These are phyloP conservation scores for Tetrapyrgos nigripes DNA, from an alignment of 1,284 basidiomycete genomes.

Conservation along the genomic window DNA sequence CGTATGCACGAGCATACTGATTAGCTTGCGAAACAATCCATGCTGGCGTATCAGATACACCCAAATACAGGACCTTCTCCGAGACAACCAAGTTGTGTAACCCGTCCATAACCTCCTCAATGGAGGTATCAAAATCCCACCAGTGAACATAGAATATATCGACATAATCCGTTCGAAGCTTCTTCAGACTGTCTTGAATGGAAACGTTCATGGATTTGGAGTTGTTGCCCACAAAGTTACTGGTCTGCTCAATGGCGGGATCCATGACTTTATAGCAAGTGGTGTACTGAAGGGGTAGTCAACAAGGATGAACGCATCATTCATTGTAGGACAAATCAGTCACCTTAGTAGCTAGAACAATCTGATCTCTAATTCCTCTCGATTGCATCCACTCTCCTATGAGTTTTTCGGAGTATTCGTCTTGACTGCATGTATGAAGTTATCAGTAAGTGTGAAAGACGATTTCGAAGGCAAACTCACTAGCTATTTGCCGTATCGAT, in stretches of 20 bases:
- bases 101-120: too few species aligned
- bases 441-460: neutral
- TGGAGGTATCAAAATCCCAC: too few species aligned
- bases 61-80: slow-evolving; percentile 51
- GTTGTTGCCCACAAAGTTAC: slow-evolving; percentile 42
- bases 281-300: too few species aligned
- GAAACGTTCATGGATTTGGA: slow-evolving; percentile 36
- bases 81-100: slow-evolving; percentile 46
- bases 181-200: slow-evolving; percentile 43
- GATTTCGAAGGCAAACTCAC: slow-evolving; percentile 23
- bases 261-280: slow-evolving; percentile 30
- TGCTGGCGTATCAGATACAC: slow-evolving; percentile 48
- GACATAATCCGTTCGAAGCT: slow-evolving; percentile 32
- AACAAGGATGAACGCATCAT: too few species aligned
- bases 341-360: slow-evolving; percentile 50
- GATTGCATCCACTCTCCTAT: slow-evolving; percentile 33
- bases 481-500: slow-evolving; percentile 49
- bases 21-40: slow-evolving; percentile 47
- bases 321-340: slow-evolving; percentile 34
- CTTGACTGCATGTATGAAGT: slow-evolving; percentile 32
- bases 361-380: slow-evolving; percentile 45
- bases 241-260: slow-evolving; percentile 23
- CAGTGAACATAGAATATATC: too few species aligned
- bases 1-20: slow-evolving; percentile 44
- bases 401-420: slow-evolving; percentile 41